A percentile compares a stretch with the other conserved stretches of the same genome.
These are phyloP conservation scores for Termitomyces sp. DNA, from an alignment of 768 basidiomycete genomes.

Conservation along the genomic window DNA sequence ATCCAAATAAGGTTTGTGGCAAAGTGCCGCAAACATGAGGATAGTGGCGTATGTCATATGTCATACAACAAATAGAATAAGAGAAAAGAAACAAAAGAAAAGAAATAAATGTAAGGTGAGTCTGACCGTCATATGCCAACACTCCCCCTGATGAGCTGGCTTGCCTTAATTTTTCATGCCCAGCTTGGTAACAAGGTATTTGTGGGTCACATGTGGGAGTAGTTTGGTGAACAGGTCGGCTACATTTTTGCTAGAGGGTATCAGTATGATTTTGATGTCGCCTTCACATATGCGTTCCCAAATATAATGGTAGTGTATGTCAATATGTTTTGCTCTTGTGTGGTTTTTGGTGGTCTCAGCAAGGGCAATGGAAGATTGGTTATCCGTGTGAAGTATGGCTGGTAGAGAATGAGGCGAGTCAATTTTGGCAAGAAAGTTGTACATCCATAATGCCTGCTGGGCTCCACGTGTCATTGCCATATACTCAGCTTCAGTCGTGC, in stretches of 20 bases:
- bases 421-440: not conserved
- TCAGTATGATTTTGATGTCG: not conserved
- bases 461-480: not conserved
- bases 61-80: no score
- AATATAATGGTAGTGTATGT: not conserved
- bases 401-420: not conserved
- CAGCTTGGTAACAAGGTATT: not conserved
- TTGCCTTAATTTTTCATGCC: not conserved
- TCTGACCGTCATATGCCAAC: not conserved
- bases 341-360: not conserved
- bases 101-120: no score
- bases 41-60: no score
- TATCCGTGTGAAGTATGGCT: not conserved
- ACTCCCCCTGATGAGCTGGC: not conserved
- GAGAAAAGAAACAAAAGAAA: no score
- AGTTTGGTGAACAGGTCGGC: not conserved
- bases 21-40: no score
- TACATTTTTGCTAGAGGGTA: not conserved
- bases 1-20: no score
- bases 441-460: not conserved
- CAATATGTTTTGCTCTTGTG: not conserved
- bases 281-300: not conserved
- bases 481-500: not conserved
- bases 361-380: not conserved
- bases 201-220: not conserved